These are phyloP conservation scores for Bacterosira constricta DNA, from an alignment of 108 stramenopile species.

Conservation along the genomic window DNA sequence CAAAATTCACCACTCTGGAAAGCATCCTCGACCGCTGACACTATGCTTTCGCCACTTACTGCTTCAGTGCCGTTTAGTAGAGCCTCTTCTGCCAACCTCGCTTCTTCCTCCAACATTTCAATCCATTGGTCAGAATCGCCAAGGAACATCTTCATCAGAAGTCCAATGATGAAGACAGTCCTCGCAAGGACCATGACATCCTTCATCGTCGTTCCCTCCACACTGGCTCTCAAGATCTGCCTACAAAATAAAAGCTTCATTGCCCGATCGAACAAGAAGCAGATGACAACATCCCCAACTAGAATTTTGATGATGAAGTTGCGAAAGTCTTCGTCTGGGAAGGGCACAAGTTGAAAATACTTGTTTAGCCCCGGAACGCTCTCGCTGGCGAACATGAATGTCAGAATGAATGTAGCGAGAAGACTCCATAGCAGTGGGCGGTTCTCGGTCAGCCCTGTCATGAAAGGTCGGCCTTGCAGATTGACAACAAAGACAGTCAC, in stretches of 20 bases:
- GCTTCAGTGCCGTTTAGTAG: constrained; percentile 16
- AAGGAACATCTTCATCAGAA: constrained; percentile 81
- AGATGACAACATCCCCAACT: constrained; percentile 72
- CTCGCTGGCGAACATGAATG: constrained; percentile 92
- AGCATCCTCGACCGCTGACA: neutral
- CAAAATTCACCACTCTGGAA: constrained; percentile 7
- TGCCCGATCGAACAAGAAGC: constrained; percentile 90
- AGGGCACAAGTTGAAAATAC: constrained; percentile 96
- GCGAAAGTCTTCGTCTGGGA: constrained; percentile 92
- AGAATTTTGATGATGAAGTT: constrained; percentile 87
- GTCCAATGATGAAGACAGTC: constrained; percentile 78
- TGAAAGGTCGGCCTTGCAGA: constrained; percentile 97
- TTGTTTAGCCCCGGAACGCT: constrained; percentile 92
- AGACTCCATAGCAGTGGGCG: constrained; percentile 92
- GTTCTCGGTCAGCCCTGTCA: constrained; percentile 97
- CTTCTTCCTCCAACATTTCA: constrained; percentile 79
- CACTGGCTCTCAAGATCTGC: constrained; percentile 84
- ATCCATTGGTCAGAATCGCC: constrained; percentile 84
- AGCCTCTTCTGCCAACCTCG: constrained; percentile 50
- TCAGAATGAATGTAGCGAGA: constrained; percentile 85
- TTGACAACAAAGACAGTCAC: constrained; percentile 98
- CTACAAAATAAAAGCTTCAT: constrained; percentile 94
- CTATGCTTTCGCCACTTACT: neutral
- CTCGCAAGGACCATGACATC: constrained; percentile 73
- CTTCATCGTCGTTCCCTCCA: constrained; percentile 89